Conservation (phyloP, 148 eudicot genomes). For the Camellia japonica region DNA sequence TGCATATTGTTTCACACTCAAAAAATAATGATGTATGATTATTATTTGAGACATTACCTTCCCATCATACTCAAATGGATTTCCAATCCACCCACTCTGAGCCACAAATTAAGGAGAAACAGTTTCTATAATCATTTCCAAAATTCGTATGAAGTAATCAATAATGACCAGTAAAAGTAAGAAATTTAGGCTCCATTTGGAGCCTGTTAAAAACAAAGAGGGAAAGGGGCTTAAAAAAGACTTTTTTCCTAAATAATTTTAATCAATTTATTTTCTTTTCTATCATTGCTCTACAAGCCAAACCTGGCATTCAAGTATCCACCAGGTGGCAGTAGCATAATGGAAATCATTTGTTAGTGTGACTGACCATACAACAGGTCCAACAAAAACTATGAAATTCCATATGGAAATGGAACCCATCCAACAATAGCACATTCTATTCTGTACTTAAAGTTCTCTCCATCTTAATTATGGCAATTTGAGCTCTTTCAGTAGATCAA, state of each 20-base stretch:
- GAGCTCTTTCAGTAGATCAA: no score
- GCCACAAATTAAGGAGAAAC: conserved; percentile 36
- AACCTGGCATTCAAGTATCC: not conserved
- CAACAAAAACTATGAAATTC: not conserved
- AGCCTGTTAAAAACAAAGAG: not conserved
- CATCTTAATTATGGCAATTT: not conserved
- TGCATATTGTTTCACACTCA: not conserved
- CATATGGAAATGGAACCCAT: not conserved
- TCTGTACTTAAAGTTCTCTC: not conserved
- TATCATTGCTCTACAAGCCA: not conserved
- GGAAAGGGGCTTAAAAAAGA: not conserved
- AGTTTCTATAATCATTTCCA: conserved; percentile 5
- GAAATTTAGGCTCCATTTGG: not conserved
- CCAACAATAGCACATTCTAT: not conserved
- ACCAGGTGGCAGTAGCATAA: not conserved
- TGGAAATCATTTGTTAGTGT: not conserved
- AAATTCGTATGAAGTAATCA: not conserved
- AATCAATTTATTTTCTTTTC: not conserved
- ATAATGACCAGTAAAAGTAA: not conserved
- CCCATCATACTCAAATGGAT: conserved; percentile 63
- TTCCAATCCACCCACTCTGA: conserved; percentile 78
- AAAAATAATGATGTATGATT: not conserved
- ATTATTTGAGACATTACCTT: conserved; percentile 43
- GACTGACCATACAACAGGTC: not conserved
- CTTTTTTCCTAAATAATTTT: not conserved